Evolutionary conservation across 148 eudicot genomes (phyloP).

Genomic region (Chenopodium album): DNA sequence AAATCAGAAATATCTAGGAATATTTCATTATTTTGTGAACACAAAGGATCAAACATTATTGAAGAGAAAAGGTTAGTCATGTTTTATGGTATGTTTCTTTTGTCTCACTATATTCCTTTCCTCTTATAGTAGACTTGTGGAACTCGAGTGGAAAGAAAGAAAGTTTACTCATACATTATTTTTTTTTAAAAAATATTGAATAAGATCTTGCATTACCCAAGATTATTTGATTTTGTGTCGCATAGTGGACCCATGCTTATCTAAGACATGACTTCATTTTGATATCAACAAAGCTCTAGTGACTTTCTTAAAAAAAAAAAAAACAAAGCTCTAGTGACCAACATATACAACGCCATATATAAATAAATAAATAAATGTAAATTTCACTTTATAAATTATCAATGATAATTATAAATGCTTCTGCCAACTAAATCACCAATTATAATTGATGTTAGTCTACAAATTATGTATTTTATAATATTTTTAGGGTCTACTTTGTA

Average conservation of each 20-base stretch:
- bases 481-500: too few relatives aligned
- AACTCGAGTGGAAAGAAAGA: neutral
- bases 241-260: neutral
- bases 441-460: too few relatives aligned
- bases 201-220: neutral
- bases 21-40: slow-evolving; percentile 1
- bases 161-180: neutral
- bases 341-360: too few relatives aligned
- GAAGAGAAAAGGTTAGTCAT: slow-evolving; percentile 6
- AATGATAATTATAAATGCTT: too few relatives aligned
- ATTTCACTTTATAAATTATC: too few relatives aligned
- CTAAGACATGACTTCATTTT: neutral
- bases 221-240: neutral
- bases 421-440: too few relatives aligned
- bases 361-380: too few relatives aligned
- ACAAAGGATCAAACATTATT: slow-evolving; percentile 8
- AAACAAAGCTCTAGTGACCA: too few relatives aligned
- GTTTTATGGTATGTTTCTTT: neutral
- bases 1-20: neutral
- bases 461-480: too few relatives aligned
- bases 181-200: neutral
- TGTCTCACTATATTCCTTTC: neutral
- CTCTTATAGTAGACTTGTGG: neutral
- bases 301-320: too few relatives aligned
- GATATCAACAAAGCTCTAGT: neutral